Conservation (phyloP, 2,329 filamentous ascomycete species). For the Aureobasidium zeae region DNA sequence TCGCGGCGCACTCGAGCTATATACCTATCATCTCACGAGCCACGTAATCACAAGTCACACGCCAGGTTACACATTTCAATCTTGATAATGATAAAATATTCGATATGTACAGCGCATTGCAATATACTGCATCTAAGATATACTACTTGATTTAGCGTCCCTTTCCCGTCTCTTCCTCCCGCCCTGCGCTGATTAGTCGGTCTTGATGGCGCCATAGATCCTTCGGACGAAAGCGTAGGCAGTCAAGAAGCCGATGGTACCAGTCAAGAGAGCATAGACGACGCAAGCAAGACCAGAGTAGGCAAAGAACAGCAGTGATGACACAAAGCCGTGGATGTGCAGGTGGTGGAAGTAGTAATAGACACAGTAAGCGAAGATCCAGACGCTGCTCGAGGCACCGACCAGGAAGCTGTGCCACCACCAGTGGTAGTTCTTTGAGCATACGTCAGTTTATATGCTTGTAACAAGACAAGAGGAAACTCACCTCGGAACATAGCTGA, state of each 20-base stretch:
- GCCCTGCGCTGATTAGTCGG: conserved; percentile 23
- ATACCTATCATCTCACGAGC: no score
- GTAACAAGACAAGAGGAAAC: conserved; percentile 17
- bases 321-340: conserved; percentile 71
- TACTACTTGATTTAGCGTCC: not conserved
- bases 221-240: conserved; percentile 75
- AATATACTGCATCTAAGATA: not conserved
- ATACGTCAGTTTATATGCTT: conserved; percentile 16
- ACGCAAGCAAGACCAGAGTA: conserved; percentile 75
- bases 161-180: not conserved
- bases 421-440: conserved; percentile 68
- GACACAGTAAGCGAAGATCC: conserved; percentile 73
- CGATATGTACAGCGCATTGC: no score
- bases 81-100: no score
- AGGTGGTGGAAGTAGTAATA: conserved; percentile 79
- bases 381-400: conserved; percentile 65
- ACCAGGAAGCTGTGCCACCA: conserved; percentile 85
- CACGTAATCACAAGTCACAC: no score
- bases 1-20: no score
- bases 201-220: conserved; percentile 54
- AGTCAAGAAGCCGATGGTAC: conserved; percentile 75
- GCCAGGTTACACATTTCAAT: no score
- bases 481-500: conserved; percentile 66
- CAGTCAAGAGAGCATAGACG: conserved; percentile 71
- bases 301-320: conserved; percentile 71